Conservation (phyloP, 805 yeast genomes). For the Yarrowia sp. region DNA sequence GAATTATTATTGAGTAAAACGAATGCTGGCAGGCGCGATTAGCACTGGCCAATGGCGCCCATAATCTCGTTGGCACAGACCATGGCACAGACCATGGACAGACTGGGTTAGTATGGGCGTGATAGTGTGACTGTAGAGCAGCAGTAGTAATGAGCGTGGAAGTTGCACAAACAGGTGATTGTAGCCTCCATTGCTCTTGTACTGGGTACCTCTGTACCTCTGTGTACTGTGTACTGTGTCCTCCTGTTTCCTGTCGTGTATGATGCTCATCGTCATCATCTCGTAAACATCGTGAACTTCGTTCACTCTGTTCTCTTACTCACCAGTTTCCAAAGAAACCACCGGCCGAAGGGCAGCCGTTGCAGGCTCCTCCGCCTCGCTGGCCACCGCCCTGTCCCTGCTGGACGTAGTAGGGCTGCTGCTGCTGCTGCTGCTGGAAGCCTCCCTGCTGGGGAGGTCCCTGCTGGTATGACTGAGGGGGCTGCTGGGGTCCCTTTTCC, state of each 20-base stretch:
- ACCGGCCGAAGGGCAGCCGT: constrained; percentile 3
- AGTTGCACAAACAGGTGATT: no score
- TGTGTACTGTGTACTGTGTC: no score
- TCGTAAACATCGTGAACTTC: no score
- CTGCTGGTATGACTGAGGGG: constrained; percentile 26
- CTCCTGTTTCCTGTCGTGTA: no score
- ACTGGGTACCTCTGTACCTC: no score
- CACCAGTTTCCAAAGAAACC: constrained; percentile 18
- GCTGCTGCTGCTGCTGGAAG: constrained; percentile 18
- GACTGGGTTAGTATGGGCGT: constrained; percentile 17
- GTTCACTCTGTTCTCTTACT: background rate
- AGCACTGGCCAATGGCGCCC: constrained; percentile 23
- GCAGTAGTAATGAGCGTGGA: no score
- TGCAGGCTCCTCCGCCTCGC: constrained; percentile 6
- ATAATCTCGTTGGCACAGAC: constrained; percentile 22
- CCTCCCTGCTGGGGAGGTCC: constrained; percentile 20
- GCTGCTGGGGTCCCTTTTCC: constrained; percentile 25
- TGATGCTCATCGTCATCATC: no score
- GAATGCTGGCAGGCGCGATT: background rate
- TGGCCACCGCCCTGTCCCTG: background rate
- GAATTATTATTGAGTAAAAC: constrained; percentile 21
- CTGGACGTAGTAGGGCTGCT: constrained; percentile 26
- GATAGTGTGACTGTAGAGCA: no score
- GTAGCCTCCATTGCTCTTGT: no score
- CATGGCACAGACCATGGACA: constrained; percentile 24